Conservation (phyloP, 345 rosid species). For the Eutrema yunnanense region DNA sequence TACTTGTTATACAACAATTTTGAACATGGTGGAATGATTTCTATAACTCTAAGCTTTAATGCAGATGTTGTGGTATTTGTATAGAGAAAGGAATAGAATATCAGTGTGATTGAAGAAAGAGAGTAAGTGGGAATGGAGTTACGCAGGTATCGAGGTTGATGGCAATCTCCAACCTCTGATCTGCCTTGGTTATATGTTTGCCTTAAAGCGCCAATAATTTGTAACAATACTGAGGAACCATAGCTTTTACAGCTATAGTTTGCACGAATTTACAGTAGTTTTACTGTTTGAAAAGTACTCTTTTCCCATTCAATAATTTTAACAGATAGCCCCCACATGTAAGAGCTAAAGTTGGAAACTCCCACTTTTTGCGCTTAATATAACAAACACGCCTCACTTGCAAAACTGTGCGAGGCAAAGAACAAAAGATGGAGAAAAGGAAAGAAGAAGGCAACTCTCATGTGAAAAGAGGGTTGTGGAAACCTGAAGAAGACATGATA, state of each 20-base stretch:
- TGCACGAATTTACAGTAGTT: constrained; percentile 27
- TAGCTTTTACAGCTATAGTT: constrained; percentile 29
- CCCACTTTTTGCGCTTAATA: neutral
- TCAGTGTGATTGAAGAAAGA: neutral
- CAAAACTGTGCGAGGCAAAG: constrained; percentile 1
- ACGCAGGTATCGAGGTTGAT: constrained; percentile 26
- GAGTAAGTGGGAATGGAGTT: constrained; percentile 19
- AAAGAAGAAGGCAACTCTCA: constrained; percentile 33
- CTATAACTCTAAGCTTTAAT: neutral
- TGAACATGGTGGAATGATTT: neutral
- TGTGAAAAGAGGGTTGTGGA: constrained; percentile 71
- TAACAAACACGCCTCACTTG: neutral
- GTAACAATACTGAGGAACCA: neutral
- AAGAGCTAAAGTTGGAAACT: constrained; percentile 24
- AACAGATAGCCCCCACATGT: constrained; percentile 27
- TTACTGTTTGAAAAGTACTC: constrained; percentile 23
- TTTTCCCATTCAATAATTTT: constrained; percentile 25
- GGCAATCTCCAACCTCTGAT: constrained; percentile 30
- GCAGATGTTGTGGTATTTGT: neutral
- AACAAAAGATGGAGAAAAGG: constrained; percentile 31
- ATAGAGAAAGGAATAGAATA: neutral
- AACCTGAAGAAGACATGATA: constrained; percentile 78
- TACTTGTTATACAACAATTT: neutral
- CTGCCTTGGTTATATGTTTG: constrained; percentile 15
- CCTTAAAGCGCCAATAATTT: constrained; percentile 21